Evolutionary conservation across 2,329 filamentous ascomycete genomes (phyloP), one percentile per base, ranked within the genome.

Genomic region (Fonsecaea monophora): DNA sequence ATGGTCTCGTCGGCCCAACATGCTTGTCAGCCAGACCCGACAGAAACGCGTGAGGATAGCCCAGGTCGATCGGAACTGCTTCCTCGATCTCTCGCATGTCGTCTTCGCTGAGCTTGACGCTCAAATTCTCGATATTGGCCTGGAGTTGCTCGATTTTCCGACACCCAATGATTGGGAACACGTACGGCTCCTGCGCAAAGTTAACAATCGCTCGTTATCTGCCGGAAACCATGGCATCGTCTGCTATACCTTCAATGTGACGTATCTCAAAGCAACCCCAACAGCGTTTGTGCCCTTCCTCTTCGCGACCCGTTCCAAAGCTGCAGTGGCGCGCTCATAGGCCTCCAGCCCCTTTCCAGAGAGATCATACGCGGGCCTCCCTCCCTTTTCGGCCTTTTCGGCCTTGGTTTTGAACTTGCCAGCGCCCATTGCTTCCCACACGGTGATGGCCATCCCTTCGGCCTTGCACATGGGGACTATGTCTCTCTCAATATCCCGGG

Each of bases 401-500:
- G 75, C 76, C 63, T 74, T 73, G n/a, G 79, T 78, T 75, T 84
- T 82, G 75, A 85, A 83, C 63, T 78, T 78, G 48, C 85, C 85
- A 62, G 81, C 79, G 45, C 84, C 85, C 13, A 88, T 78, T 1
- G 81, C 75, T 13, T 82, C 83, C 83, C 84, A 86, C 0, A 86
- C 85, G 0, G 82, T 83, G 9, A 89, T 75, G 0, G 81, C 86
- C 85, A 90, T 89, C 37, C 87, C 87, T 72, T 90, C 86, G 21
- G 82, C 80, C 48, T 81, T 81, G 40, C 78, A 81, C 89, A 90
- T 90, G 45, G 87, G 87, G 40, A 91, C 82, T 71, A 90, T 87
- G n/a, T 90, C 88, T 32, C 87, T 82, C 78, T 90, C 88, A 59
- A 90, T 85, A 75, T 92, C 90, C 35, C 90, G 85, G 53, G 86